phyloP scores from a whole-genome alignment of 2,329 filamentous ascomycete species.

The Pseudogymnoascus sp. region DNA sequence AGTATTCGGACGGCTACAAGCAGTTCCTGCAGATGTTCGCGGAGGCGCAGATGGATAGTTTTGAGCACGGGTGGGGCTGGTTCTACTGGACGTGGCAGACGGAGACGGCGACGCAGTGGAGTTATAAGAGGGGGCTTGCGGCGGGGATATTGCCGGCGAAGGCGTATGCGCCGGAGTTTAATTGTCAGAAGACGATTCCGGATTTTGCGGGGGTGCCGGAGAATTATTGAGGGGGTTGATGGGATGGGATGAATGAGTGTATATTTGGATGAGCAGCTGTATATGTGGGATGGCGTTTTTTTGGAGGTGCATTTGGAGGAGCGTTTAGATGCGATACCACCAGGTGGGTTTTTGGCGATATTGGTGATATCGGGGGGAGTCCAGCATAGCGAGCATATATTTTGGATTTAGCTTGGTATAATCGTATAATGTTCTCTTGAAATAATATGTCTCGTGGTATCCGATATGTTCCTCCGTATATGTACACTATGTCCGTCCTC shows the following conservation, averaged over 20 bases:
- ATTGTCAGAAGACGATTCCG: slow-evolving; percentile 51
- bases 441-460: not conserved
- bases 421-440: not conserved
- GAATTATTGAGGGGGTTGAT: slow-evolving; percentile 33
- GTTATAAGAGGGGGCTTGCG: slow-evolving; percentile 71
- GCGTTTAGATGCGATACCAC: not conserved
- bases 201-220: slow-evolving; percentile 46
- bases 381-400: not conserved
- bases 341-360: not conserved
- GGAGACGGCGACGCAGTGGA: slow-evolving; percentile 82
- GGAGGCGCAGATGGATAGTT: slow-evolving; percentile 90
- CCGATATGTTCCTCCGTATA: not conserved
- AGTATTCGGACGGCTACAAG: slow-evolving; percentile 71
- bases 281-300: not conserved
- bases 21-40: slow-evolving; percentile 83
- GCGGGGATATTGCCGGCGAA: slow-evolving; percentile 73
- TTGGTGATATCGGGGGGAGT: not conserved
- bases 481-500: not conserved
- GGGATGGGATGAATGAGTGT: not conserved
- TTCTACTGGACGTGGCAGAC: slow-evolving; percentile 99
- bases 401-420: not conserved
- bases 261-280: not conserved
- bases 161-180: slow-evolving; percentile 64
- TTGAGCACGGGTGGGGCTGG: slow-evolving; percentile 93
- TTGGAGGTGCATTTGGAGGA: not conserved